These are phyloP conservation scores for Tilletiaria anomala DNA, from an alignment of 1,284 basidiomycete genomes.

Conservation along the genomic window DNA sequence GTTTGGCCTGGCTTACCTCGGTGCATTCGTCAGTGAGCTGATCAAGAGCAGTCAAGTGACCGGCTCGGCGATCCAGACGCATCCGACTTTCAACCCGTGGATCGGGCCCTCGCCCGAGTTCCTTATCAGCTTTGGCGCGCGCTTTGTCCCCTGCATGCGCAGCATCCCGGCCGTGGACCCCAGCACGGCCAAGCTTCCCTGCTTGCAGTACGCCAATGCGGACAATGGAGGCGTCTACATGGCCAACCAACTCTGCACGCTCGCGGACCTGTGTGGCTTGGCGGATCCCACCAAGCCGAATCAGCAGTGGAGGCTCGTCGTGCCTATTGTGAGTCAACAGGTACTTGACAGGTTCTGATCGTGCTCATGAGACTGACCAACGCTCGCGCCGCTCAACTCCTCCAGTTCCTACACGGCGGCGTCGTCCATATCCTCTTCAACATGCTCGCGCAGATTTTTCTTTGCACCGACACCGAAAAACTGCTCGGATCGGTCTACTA, in stretches of 20 bases:
- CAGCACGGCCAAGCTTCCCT: conserved; percentile 49
- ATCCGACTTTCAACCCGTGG: conserved; percentile 79
- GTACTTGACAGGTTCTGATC: not conserved
- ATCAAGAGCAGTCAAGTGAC: conserved; percentile 27
- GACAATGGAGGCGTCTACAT: conserved; percentile 32
- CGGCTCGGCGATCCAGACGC: conserved; percentile 32
- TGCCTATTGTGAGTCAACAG: conserved; percentile 43
- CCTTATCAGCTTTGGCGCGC: conserved; percentile 69
- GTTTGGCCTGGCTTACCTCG: conserved; percentile 46
- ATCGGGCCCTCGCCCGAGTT: conserved; percentile 71
- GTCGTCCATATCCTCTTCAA: conserved; percentile 70
- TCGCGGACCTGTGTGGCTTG: conserved; percentile 75
- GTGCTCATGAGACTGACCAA: conserved; percentile 42
- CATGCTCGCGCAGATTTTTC: conserved; percentile 68
- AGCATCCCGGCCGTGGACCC: conserved; percentile 26
- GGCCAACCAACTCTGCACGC: conserved; percentile 49
- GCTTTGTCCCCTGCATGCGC: conserved; percentile 83
- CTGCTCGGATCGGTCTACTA: conserved; percentile 58
- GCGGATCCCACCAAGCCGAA: conserved; percentile 51
- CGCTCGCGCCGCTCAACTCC: too few species aligned
- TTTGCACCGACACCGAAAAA: conserved; percentile 56
- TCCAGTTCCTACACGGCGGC: conserved; percentile 83
- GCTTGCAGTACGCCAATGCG: conserved; percentile 44
- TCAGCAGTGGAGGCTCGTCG: conserved; percentile 64
- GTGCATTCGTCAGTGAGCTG: conserved; percentile 41